phyloP scores from a whole-genome alignment of 2,329 filamentous ascomycete species.

The Rutstroemia sp. region DNA sequence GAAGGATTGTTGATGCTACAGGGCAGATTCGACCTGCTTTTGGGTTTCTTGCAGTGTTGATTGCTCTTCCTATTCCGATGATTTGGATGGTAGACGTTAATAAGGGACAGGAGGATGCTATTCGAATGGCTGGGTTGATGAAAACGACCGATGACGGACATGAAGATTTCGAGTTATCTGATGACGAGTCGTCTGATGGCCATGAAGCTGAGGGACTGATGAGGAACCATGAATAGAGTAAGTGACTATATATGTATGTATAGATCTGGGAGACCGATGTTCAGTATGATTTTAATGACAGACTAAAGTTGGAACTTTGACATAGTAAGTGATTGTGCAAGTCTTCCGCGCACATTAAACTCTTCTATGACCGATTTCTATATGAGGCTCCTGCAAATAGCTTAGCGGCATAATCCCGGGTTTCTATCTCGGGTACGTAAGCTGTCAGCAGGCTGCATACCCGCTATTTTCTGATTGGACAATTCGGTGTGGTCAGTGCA shows the following conservation, averaged over 20 bases:
- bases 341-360: too few species aligned
- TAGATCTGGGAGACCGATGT: not conserved
- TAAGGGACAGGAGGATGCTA: conserved; percentile 62
- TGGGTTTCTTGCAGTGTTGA: conserved; percentile 81
- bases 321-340: not conserved
- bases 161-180: conserved; percentile 1
- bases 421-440: too few species aligned
- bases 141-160: conserved; percentile 33
- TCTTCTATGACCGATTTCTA: too few species aligned
- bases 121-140: conserved; percentile 53
- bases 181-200: conserved; percentile 5
- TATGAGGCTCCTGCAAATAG: too few species aligned
- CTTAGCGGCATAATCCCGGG: too few species aligned
- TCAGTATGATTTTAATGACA: not conserved
- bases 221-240: conserved; percentile 4
- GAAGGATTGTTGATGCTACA: conserved; percentile 78
- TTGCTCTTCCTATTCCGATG: conserved; percentile 75
- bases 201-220: conserved; percentile 7
- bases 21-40: conserved; percentile 82
- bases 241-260: not conserved
- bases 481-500: not conserved
- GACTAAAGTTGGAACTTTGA: not conserved
- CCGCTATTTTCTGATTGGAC: not conserved
- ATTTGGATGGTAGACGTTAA: conserved; percentile 83
- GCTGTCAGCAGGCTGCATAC: not conserved